phyloP scores from a whole-genome alignment of 31 red algal species.

The Bonnemaisonia californica region DNA sequence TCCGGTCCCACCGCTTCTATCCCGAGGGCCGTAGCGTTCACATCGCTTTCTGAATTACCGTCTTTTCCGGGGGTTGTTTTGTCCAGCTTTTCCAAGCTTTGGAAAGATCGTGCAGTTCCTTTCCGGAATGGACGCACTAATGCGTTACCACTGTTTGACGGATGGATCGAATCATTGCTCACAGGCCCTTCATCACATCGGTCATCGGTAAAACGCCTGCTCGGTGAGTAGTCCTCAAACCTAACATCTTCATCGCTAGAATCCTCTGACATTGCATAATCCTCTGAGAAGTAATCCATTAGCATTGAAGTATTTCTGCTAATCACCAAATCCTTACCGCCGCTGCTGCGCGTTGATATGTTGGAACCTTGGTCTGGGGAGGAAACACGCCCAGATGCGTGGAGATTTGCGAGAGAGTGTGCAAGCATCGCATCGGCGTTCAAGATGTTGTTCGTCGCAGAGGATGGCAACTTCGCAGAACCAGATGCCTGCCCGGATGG shows the following conservation, averaged over 20 bases:
- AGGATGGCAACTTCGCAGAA: neutral
- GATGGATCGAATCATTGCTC: neutral
- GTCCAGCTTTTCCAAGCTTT: neutral
- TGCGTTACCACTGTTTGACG: neutral
- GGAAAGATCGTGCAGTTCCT: neutral
- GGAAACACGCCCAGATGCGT: neutral
- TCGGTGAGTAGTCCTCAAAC: neutral
- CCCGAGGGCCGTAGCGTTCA: neutral
- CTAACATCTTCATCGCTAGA: slow-evolving; percentile 12
- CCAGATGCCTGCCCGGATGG: neutral
- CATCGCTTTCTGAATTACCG: neutral
- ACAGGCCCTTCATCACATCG: neutral
- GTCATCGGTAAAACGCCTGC: neutral
- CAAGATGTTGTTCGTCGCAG: neutral
- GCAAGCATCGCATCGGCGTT: neutral
- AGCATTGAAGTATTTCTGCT: slow-evolving; percentile 31
- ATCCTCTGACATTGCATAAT: slow-evolving; percentile 35
- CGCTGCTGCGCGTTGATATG: neutral
- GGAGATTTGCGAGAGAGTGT: neutral
- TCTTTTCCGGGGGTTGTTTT: neutral
- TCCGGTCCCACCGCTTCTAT: no score
- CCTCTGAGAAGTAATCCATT: slow-evolving; percentile 55
- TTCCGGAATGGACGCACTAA: neutral
- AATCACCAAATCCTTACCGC: neutral
- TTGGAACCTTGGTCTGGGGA: neutral